Evolutionary conservation across 2,329 filamentous ascomycete species (phyloP).

Genomic region (Parastagonospora nodorum): DNA sequence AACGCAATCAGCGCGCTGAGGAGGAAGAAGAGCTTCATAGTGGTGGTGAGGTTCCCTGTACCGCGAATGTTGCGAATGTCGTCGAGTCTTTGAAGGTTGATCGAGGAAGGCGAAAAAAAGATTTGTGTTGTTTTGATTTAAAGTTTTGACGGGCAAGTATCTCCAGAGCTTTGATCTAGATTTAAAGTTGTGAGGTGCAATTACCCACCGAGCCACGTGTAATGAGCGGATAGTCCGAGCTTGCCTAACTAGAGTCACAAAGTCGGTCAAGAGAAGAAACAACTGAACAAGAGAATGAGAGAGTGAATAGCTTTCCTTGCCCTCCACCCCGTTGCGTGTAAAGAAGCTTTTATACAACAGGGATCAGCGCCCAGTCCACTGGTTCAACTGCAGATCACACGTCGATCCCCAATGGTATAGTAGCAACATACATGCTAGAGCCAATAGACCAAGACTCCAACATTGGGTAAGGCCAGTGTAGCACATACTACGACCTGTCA

Average conservation of each 20-base stretch:
- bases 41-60: neutral
- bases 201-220: too few species aligned
- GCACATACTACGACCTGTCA: too few species aligned
- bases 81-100: neutral
- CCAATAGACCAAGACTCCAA: too few species aligned
- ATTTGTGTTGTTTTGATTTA: neutral
- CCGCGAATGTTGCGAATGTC: neutral
- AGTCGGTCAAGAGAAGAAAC: neutral
- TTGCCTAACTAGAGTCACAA: neutral
- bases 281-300: neutral
- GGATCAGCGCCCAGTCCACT: neutral
- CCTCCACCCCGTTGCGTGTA: too few species aligned
- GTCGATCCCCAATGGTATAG: constrained; percentile 3
- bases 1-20: neutral
- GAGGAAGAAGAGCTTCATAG: constrained; percentile 5
- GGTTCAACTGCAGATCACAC: constrained; percentile 1
- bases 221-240: neutral
- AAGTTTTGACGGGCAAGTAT: too few species aligned
- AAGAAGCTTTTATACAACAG: neutral
- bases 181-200: too few species aligned
- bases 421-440: neutral
- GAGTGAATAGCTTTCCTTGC: too few species aligned
- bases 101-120: neutral
- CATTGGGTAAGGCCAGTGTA: too few species aligned
- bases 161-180: too few species aligned